Conservation (phyloP, 345 rosid species). For the Ricinus communis region DNA sequence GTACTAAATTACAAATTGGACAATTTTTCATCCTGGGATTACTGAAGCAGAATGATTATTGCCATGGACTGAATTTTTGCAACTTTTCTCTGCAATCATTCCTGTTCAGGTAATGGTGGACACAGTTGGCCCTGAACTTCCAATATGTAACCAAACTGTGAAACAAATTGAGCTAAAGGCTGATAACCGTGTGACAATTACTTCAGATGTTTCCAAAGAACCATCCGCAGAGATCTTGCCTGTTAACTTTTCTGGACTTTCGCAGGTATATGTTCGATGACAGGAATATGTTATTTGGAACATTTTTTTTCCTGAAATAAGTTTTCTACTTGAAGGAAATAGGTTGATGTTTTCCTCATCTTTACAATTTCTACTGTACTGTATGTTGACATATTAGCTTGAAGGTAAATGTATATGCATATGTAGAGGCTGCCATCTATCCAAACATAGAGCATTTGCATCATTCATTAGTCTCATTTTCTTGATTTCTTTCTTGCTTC, state of each 20-base stretch:
- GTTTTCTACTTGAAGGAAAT: no score
- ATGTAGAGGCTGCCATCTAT: no score
- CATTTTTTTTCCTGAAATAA: no score
- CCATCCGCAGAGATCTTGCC: conserved; percentile 32
- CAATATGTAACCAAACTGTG: conserved; percentile 30
- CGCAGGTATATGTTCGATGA: conserved; percentile 21
- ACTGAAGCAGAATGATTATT: neutral
- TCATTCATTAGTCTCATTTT: neutral
- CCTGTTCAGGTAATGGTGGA: conserved; percentile 37
- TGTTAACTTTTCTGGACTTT: conserved; percentile 26
- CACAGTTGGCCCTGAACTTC: conserved; percentile 40
- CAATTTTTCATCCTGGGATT: neutral
- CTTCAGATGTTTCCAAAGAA: conserved; percentile 29
- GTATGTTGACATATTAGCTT: no score
- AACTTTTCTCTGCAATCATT: neutral
- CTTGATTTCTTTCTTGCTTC: neutral
- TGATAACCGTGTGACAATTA: conserved; percentile 21
- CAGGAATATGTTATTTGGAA: neutral
- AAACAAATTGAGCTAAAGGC: conserved; percentile 29
- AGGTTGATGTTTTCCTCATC: no score
- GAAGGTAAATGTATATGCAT: no score
- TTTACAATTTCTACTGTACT: no score
- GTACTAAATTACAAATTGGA: neutral
- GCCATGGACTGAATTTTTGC: neutral
- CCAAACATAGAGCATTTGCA: no score